phyloP scores from a whole-genome alignment of 2,329 filamentous ascomycete species.

The Thyridium curvatum region DNA sequence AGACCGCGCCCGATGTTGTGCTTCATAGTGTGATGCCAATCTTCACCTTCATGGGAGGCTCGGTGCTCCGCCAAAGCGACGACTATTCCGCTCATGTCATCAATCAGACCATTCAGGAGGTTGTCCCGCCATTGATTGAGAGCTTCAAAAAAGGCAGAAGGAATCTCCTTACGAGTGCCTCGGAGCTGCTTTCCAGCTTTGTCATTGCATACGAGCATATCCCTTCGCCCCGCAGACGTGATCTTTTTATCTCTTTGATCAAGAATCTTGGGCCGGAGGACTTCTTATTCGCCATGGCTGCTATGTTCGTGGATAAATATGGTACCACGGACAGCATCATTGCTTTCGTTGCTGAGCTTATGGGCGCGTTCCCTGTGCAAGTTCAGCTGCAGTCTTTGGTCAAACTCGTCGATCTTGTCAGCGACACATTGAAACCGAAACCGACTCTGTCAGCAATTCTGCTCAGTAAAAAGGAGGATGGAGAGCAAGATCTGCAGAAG shows the following conservation, averaged over 20 bases:
- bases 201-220: conserved; percentile 96
- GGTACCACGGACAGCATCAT: conserved; percentile 67
- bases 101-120: conserved; percentile 87
- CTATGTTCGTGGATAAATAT: conserved; percentile 88
- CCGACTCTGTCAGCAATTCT: conserved; percentile 67
- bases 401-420: conserved; percentile 68
- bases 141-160: conserved; percentile 78
- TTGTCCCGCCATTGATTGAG: conserved; percentile 84
- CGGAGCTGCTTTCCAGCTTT: conserved; percentile 90
- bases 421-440: conserved; percentile 70
- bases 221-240: conserved; percentile 74
- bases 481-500: conserved; percentile 40
- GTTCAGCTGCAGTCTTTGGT: conserved; percentile 74
- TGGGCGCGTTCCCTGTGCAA: conserved; percentile 65
- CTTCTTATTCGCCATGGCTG: conserved; percentile 79
- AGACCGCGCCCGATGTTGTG: conserved; percentile 82
- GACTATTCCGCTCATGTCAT: conserved; percentile 97
- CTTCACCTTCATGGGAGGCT: conserved; percentile 96
- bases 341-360: conserved; percentile 69
- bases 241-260: conserved; percentile 78
- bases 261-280: conserved; percentile 80
- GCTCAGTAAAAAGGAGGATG: conserved; percentile 50
- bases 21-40: conserved; percentile 98
- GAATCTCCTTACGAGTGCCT: conserved; percentile 71
- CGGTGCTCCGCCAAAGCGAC: conserved; percentile 84